Conservation (phyloP, 2,329 filamentous ascomycete species). For the Ascocoryne sarcoides region DNA sequence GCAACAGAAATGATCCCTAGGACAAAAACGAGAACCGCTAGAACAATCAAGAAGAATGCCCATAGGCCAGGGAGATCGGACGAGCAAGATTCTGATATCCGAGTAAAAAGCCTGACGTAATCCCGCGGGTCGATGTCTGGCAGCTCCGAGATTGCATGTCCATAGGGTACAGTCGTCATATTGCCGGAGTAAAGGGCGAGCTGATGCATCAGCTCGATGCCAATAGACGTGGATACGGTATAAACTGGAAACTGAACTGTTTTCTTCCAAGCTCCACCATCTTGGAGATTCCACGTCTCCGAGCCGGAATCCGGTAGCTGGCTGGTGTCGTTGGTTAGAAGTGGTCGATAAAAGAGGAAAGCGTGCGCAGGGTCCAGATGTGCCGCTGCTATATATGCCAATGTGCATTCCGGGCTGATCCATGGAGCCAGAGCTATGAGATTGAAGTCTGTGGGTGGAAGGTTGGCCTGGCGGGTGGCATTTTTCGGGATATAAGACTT, state of each 20-base stretch:
- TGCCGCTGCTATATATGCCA: slow-evolving; percentile 60
- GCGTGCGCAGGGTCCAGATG: slow-evolving; percentile 49
- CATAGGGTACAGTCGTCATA: slow-evolving; percentile 51
- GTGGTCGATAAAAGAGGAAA: slow-evolving; percentile 49
- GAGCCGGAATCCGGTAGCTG: slow-evolving; percentile 60
- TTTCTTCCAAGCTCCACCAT: slow-evolving; percentile 61
- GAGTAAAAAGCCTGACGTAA: slow-evolving; percentile 52
- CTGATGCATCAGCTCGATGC: slow-evolving; percentile 59
- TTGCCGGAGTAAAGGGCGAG: slow-evolving; percentile 72
- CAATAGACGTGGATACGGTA: slow-evolving; percentile 62
- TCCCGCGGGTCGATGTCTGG: slow-evolving; percentile 48
- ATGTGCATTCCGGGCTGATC: slow-evolving; percentile 65
- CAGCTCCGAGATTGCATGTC: slow-evolving; percentile 43
- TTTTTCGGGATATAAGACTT: slow-evolving; percentile 62
- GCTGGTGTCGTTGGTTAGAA: slow-evolving; percentile 43
- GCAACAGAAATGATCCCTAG: slow-evolving; percentile 56
- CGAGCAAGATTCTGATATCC: slow-evolving; percentile 39
- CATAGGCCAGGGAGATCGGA: slow-evolving; percentile 62
- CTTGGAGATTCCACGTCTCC: slow-evolving; percentile 60
- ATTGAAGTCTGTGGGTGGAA: slow-evolving; percentile 61
- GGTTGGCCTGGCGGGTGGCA: slow-evolving; percentile 62
- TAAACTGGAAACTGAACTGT: slow-evolving; percentile 74
- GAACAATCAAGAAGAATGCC: slow-evolving; percentile 57
- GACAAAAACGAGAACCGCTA: slow-evolving; percentile 61
- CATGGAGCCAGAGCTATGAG: slow-evolving; percentile 81